Evolutionary conservation across 1,284 basidiomycete genomes (phyloP), one percentile per base, ranked within the genome.

Genomic region (Papiliotrema fonsecae): DNA sequence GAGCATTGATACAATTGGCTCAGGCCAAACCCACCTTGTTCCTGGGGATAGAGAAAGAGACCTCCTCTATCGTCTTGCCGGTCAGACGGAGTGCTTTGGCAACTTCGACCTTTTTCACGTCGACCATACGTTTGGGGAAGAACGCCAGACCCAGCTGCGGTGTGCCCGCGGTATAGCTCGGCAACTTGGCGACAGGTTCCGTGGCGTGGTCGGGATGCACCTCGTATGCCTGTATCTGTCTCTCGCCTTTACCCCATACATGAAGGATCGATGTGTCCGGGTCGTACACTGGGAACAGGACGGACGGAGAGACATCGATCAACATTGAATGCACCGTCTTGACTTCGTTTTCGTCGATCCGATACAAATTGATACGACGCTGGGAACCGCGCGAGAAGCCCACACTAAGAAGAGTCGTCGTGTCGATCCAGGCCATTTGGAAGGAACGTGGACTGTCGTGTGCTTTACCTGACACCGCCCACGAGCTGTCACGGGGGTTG

Each of bases 171-270:
- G 69, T 72, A 48, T 69, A 76, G 14, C 61, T 55, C 1, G 73
- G 68, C 13, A 77, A 57, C 49, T 69, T 75, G 22, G 52, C 57
- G 37, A 74, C 66, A 9, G 54, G 58, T 47, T 64, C 65, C 10
- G 48, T 49, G 6, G 31, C 38, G 21, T 58, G 49, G 10, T 54
- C 54, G 3, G 64, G 58, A 30, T 70, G 54, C n/a, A 77, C 49
- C 49, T 76, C 73, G 54, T 65, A 77, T 0, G 72, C 64, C 35
- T 70, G 64, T 44, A 77, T 73, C 9, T 69, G 67, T 4, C 75
- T 57, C 48, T 77, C 76, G 21, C 77, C 76, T 54, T 77, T 74
- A 26, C 74, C 69, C 70, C 76, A 77, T 5, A 74, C 60, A 45
- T 71, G 72, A 14, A 77, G 61, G 30, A 78, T 74, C 6, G 54